Base-by-base conservation (phyloP, 2,329 filamentous ascomycete genomes). In the Aureobasidium sp. region DNA sequence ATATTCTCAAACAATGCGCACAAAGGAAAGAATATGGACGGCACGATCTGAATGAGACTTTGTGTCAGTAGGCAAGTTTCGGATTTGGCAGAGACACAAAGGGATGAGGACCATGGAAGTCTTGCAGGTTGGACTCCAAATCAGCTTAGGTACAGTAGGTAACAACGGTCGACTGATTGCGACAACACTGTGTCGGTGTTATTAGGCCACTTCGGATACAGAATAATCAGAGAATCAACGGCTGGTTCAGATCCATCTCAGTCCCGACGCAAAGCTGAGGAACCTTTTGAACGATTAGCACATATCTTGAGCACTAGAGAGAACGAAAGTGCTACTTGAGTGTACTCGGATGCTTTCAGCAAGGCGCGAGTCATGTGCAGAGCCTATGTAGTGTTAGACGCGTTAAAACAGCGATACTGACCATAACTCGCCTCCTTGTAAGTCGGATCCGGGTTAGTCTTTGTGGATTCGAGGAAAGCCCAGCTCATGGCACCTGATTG, bases 401-500 rank as follows among this genome's bases (percentile, higher is more conserved):
- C 53, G 35, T 4, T 9, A 19, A 5, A 33, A 7, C n/a, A 24
- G 27, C 3, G 37, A 17, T 14, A 7, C 14, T 8, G 2, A 45
- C 69, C 63, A 76, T 14, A 72, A 59, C 78, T 62, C 0, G 76
- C 75, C 67, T 74, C 67, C 12, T 76, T 70, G 64, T 78, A 79
- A 19, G 70, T 74, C 22, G 74, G 75, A 39, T 67, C 69, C 11
- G 67, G 56, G 3, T 67, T 68, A n/a, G 63, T 65, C 65, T 73
- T 75, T 73, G 78, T 77, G 5, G 71, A 71, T 64, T 79, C 72
- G 49, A 79, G 66, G 57, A 80, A 79, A 0, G 77, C 77, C 76
- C 76, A 79, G 22, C 72, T 76, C 78, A 79, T 79, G 0, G 78
- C 78, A 0, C 78, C 48, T 52, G 11, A 2, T 27, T 17, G 12